Conservation (phyloP, 2,329 filamentous ascomycete species). For the Zasmidium angulare region DNA sequence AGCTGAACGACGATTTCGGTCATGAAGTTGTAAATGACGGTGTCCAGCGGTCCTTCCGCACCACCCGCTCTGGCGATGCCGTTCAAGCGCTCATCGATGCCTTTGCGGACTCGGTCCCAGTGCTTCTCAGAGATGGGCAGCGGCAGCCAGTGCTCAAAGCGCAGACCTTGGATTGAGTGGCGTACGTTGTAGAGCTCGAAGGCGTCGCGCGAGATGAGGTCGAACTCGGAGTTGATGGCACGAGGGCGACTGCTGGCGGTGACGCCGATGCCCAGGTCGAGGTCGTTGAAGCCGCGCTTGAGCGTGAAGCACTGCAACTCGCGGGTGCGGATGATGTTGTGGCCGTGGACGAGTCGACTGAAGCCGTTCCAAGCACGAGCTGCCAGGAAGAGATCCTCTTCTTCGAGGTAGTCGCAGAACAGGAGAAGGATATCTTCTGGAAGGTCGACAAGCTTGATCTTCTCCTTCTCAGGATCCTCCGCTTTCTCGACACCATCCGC, state of each 20-base stretch:
- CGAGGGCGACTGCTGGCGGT: conserved; percentile 6
- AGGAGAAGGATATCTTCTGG: conserved; percentile 20
- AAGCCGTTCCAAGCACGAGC: conserved; percentile 24
- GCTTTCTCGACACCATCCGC: too few relatives aligned
- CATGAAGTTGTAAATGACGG: conserved; percentile 25
- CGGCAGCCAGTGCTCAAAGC: conserved; percentile 23
- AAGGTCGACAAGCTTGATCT: conserved; percentile 10
- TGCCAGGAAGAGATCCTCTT: conserved; percentile 20
- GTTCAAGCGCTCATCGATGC: conserved; percentile 4
- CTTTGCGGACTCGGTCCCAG: conserved; percentile 17
- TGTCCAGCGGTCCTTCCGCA: conserved; percentile 11
- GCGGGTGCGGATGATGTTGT: conserved; percentile 23
- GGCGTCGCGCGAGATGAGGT: conserved; percentile 22
- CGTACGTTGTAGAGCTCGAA: conserved; percentile 16
- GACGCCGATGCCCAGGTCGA: conserved; percentile 23
- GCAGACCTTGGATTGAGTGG: conserved; percentile 20
- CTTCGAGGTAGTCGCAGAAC: conserved; percentile 21
- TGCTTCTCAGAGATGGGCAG: conserved; percentile 22
- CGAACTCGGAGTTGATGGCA: conserved; percentile 24
- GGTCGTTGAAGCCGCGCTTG: conserved; percentile 22
- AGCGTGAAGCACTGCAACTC: conserved; percentile 28
- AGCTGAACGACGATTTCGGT: conserved; percentile 25
- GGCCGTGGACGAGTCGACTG: conserved; percentile 13
- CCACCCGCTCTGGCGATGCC: conserved; percentile 5
- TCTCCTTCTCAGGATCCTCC: too few relatives aligned